Evolutionary conservation across 768 basidiomycete species (phyloP).

Genomic region (Tricholoma furcatifolium): DNA sequence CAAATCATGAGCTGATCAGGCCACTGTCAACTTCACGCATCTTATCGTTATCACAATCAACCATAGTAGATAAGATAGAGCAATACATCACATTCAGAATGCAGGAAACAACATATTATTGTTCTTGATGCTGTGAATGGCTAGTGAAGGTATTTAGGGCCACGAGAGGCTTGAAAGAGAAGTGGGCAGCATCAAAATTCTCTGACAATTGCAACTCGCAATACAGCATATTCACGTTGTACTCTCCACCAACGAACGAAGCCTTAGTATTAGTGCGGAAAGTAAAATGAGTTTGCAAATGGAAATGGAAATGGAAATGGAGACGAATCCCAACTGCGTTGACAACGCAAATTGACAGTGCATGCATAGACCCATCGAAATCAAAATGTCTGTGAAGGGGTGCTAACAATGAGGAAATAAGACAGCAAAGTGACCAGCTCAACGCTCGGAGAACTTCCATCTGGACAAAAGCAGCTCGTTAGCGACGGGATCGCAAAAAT

Average conservation of each 20-base stretch:
- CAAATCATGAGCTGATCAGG: slow-evolving; percentile 9
- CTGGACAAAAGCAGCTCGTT: slow-evolving; percentile 13
- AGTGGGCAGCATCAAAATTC: no score
- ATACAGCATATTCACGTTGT: no score
- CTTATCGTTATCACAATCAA: neutral
- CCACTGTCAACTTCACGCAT: neutral
- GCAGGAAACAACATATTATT: no score
- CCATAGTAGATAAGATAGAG: no score
- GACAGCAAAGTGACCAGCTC: neutral
- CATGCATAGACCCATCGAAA: neutral
- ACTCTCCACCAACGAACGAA: no score
- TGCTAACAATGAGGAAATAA: neutral
- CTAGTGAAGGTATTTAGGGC: no score
- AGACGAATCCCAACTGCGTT: neutral
- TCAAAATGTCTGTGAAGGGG: no score
- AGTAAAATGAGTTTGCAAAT: neutral
- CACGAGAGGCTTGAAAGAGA: no score
- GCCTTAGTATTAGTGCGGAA: neutral
- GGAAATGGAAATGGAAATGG: neutral
- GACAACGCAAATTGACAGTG: neutral
- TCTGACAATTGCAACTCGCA: no score
- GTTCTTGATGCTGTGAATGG: no score
- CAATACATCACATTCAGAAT: no score
- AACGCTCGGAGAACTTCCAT: slow-evolving; percentile 44
- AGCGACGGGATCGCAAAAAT: neutral